Evolutionary conservation across 2,329 filamentous ascomycete species (phyloP), one percentile per base, ranked within the genome.

Genomic region (Sarocladiaceae sp.): DNA sequence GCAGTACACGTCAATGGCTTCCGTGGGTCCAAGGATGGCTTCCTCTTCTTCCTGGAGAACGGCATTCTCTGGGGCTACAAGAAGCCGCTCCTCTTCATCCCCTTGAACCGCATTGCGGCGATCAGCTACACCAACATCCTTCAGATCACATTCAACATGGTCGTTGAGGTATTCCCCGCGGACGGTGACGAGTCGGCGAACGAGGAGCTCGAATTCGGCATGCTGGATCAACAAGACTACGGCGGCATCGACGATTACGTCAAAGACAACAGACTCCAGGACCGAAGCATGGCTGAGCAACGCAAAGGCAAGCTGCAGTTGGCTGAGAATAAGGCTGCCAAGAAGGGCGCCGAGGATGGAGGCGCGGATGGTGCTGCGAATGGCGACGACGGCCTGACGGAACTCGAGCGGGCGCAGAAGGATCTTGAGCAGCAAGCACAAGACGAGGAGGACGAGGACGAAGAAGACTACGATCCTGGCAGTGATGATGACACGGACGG

Each of bases 51-150:
- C 56, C 63, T 85, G 13, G 73, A 79, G 24, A 79, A 70, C 20
- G 82, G 82, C 12, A 83, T 85, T 44, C 58, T 85, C 6, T 85
- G 80, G 79, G 80, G 72, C 1, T 85, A 82, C 67, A 84, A 83
- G 62, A 85, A 85, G 60, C 82, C 82, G 1, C 58, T 85, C 2
- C 62, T 82, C 18, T 84, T 83, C 52, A 66, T 85, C 4, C 78
- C 80, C 4, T 69, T 83, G 15, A 72, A 76, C 43, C 69, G 73
- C 11, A 78, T 85, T 42, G 67, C 69, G 0, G 78, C 79, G 2
- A 68, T 83, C n/a, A 82, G 78, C 54, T 85, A 83, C 57, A 83
- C 80, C 4, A 83, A 68, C 47, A 78, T 85, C 20, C 64, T 85
- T 35, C 80, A 83, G 55, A 71, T 81, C 18, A 85, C 82, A 0